phyloP scores from a whole-genome alignment of 2,329 filamentous ascomycete genomes.

The Colletotrichum noveboracense region DNA sequence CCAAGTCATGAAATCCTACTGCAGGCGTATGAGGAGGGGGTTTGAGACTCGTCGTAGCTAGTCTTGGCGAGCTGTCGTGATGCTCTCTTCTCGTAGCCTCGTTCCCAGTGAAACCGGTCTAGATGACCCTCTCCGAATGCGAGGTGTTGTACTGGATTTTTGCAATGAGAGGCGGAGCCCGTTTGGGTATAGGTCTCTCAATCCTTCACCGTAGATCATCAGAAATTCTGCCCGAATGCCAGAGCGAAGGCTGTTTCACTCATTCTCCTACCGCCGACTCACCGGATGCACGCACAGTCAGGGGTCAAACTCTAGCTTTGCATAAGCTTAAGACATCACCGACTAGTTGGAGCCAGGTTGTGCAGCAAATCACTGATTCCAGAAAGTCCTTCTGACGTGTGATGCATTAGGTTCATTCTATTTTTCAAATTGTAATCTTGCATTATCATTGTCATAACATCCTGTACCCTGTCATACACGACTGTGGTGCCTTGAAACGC shows the following conservation, averaged over 20 bases:
- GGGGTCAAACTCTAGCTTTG: background rate
- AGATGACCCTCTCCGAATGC: background rate
- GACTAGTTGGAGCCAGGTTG: background rate
- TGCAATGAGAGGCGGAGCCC: background rate
- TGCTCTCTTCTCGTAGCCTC: background rate
- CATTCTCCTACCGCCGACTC: background rate
- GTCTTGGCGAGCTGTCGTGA: background rate
- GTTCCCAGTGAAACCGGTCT: background rate
- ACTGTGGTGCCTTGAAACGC: constrained; percentile 4
- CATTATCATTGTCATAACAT: background rate
- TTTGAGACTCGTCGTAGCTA: background rate
- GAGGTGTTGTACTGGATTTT: background rate
- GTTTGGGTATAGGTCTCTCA: background rate
- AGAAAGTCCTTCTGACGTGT: background rate
- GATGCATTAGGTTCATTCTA: background rate
- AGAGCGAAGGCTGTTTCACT: background rate
- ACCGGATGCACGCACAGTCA: background rate
- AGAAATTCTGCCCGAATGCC: background rate
- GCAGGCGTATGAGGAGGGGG: background rate
- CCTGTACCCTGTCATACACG: background rate
- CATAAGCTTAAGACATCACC: background rate
- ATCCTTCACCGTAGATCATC: background rate
- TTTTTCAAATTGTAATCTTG: background rate
- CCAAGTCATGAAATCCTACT: background rate
- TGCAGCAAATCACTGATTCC: background rate